Evolutionary conservation across 352 stramenopile genomes (phyloP), one percentile per base, ranked within the genome.

Genomic region (Phytophthora constricta): DNA sequence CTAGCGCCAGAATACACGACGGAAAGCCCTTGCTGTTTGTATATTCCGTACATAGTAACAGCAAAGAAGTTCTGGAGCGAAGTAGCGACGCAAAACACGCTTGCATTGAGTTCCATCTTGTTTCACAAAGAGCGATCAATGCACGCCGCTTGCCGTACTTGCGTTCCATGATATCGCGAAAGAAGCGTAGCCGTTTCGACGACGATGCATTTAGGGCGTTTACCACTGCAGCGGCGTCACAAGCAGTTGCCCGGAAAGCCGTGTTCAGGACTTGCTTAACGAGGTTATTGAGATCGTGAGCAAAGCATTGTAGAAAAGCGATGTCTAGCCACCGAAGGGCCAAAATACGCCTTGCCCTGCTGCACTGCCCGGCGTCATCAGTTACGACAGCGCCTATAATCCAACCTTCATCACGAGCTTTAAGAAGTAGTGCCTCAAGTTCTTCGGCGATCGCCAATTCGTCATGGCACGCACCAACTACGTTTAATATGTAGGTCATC

Each of bases 251-350:
- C 23, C 42, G 27, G 17, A 58, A 70, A 23, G 31, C 31, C 0
- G 54, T 58, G 17, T 66, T 39, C 9, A 70, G 19, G 4, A 75
- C 51, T 10, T 31, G 11, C 53, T 75, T 65, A 2, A 70, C 50
- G 16, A 65, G 48, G 28, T 70, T 68, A 27, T 70, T 75, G 11
- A 75, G 10, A 50, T 58, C 56, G 27, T 70, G 50, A 56, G 63
- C 56, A 14, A 59, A 62, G 13, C 50, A 66, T 45, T 39, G 20
- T 1, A 68, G 22, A 16, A 72, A 75, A 4, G 33, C 39, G n/a
- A 70, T 52, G 1, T 61, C 39, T 19, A 51, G 55, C 14, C 42
- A 71, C 19, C 60, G 45, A 19, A 62, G 50, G 11, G 54, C 51
- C 34, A 74, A 57, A 34, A 68, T 68, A 19, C 46, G 52, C 13